Evolutionary conservation across 495 filamentous ascomycete genomes (phyloP).

Genomic region (Penicillium dipodomyicola): DNA sequence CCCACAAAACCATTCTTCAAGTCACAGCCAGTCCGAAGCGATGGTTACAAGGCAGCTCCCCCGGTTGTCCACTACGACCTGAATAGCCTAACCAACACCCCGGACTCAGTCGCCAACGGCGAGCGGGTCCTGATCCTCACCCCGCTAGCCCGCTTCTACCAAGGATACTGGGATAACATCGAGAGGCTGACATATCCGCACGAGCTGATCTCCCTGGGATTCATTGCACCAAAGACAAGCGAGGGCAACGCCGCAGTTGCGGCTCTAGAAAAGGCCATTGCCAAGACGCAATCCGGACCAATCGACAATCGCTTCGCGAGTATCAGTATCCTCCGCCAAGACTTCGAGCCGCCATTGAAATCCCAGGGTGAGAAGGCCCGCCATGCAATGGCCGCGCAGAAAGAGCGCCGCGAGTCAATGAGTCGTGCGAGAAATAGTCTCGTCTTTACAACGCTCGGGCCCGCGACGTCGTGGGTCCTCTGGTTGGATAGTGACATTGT

Average conservation of each 20-base stretch:
- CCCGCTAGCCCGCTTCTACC: constrained; percentile 88
- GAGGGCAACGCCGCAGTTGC: constrained; percentile 82
- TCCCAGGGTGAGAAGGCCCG: constrained; percentile 85
- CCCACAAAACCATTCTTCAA: constrained; percentile 82
- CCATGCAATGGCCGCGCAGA: constrained; percentile 87
- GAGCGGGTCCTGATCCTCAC: constrained; percentile 92
- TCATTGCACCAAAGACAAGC: constrained; percentile 88
- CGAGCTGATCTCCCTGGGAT: constrained; percentile 90
- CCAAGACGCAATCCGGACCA: constrained; percentile 75
- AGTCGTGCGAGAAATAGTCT: constrained; percentile 88
- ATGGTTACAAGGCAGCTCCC: constrained; percentile 61
- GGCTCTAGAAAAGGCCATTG: constrained; percentile 78
- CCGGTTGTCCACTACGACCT: constrained; percentile 94
- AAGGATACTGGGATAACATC: constrained; percentile 95
- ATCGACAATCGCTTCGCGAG: constrained; percentile 82
- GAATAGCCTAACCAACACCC: constrained; percentile 83
- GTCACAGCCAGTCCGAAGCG: constrained; percentile 51
- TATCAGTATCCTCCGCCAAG: constrained; percentile 90
- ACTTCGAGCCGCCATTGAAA: constrained; percentile 78
- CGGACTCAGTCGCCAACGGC: constrained; percentile 66
- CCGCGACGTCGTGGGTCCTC: constrained; percentile 91
- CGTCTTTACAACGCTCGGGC: constrained; percentile 94
- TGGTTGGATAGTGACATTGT: constrained; percentile 94
- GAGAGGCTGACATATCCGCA: constrained; percentile 81
- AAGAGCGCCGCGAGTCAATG: constrained; percentile 83